Base-by-base conservation (phyloP, 257 asterid species). In the Solanum stenotomum region DNA sequence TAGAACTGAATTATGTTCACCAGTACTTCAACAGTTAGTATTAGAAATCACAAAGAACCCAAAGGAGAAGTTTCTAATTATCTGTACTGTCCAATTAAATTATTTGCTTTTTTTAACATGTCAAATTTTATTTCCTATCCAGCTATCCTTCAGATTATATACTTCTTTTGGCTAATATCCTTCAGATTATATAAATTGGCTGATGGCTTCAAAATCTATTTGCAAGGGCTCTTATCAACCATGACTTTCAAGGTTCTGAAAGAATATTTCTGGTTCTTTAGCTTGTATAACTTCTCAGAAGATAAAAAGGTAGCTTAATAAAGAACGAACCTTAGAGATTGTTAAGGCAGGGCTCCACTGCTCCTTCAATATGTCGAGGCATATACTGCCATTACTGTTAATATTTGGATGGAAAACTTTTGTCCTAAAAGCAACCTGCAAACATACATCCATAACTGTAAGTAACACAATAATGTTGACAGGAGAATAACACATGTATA, bases 261-360 rank as follows among this genome's bases (percentile, higher is more conserved):
- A 46, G 31, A 46, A 82, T 29, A 18, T 82, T 5, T 49, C 29
- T 29, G 42, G 22, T 82, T 49, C 27, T 81, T 78, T 4, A 46
- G 67, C 85, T 46, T 49, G 67, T 49, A 49, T 52, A 29, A 82
- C 42, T 29, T 49, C 27, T 16, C 44, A 29, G 44, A 12, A 29
- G 29, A 81, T 46, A 81, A 46, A 44, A 81, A 29, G 15, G 16
- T 46, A 49, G 72, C 59, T 86, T 52, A 23, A 67, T 59, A 87
- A 61, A 38, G 68, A 85, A 87, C 38, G 42, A 12, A 78, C 98
- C 98, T 95, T 95, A 89, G 98, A 95, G 75, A 95, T 94, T 40
- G 96, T 95, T 87, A 93, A 90, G 90, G 97, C 97, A 15, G 98
- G 98, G 92, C 96, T 95, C 98, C 98, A 95, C 89, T 95, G 96